Base-by-base conservation (phyloP, 148 eudicot species). In the Arbutus unedo region DNA sequence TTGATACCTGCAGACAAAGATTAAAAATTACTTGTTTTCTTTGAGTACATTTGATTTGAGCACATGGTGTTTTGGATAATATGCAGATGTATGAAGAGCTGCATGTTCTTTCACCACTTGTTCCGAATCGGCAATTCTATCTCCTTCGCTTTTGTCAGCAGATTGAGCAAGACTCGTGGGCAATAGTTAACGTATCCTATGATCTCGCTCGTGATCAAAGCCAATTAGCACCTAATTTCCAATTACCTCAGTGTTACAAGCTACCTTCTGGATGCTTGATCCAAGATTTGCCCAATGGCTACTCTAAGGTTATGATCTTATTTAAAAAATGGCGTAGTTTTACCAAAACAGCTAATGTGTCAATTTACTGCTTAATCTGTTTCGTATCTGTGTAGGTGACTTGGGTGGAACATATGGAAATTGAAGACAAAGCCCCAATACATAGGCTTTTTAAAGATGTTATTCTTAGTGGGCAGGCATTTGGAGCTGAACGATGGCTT, bases 401-500 rank as follows among this genome's bases (percentile, higher is more conserved):
- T 49, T 91, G 91, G 89, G 81, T 92, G 55, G 94, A 94, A 81
- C 95, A 91, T 76, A 83, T 88, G 73, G 95, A 92, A 87, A 83
- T 94, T 53, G 94, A 92, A 85, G 92, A 83, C 50, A 84, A 62
- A 81, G 43, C 81, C 68, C 87, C 85, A 3, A 50, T 86, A 45
- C 91, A 91, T 83, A 79, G 86, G 73, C 89, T 86, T 41, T 92
- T 87, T 76, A 82, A 82, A 81, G 90, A 89, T 78, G 83, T 89
- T 53, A 83, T 90, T 55, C 82, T 84, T 38, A 87, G 89, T 80
- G 91, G 92, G 54, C 59, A 82, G 75, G 94, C 90, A 71, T 94
- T 90, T 83, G 95, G 98, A 76, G 98, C 95, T n/a, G 88, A 88
- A 79, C 80, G 94, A 87, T 91, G 98, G 98, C 81, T 94, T 67